Base-by-base conservation (phyloP, 805 yeast genomes). In the Barnettozyma salicaria region DNA sequence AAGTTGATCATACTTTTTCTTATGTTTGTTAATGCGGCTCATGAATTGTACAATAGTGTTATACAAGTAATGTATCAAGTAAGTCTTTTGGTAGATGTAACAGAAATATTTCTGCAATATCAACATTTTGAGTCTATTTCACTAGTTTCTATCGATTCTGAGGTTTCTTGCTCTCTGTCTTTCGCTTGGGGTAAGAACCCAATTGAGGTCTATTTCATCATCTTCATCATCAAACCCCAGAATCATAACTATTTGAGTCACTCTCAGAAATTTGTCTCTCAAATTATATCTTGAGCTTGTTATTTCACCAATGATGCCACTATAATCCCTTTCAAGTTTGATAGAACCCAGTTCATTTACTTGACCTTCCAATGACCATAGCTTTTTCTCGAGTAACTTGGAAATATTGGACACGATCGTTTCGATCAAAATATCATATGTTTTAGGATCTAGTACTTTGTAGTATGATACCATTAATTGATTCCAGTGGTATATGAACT, bases 291-390 rank as follows among this genome's bases (percentile, higher is more conserved):
- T 69, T 39, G 77, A 75, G 34, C 77, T 80, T 33, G 95, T 80
- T 6, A 85, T 72, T 40, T 80, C 81, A 30, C 79, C 72, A 34
- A 92, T 83, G 23, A 90, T 69, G 19, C 74, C 67, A 32, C 88
- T 76, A 17, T 88, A 62, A 53, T 89, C 96, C 41, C 84, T 76
- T 46, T 92, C 97, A 34, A 92, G 63, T 45, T 79, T 82, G 14
- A 87, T 70, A 0, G 94, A 78, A 1, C 97, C 97, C 27, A 84
- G 60, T 48, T 84, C 94, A 53, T 85, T 88, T 42, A 87, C 75
- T 46, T 74, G 76, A 36, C 75, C 73, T 32, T 80, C 74, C 31
- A 84, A 65, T 4, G 67, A 47, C 77, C 90, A 74, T 20, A 90
- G 63, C 48, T 78, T 78, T 43, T 73, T 69, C 51, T 86, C 95